phyloP scores from a whole-genome alignment of 192 early-diverging fungal species.

The Umbelopsis vinacea region DNA sequence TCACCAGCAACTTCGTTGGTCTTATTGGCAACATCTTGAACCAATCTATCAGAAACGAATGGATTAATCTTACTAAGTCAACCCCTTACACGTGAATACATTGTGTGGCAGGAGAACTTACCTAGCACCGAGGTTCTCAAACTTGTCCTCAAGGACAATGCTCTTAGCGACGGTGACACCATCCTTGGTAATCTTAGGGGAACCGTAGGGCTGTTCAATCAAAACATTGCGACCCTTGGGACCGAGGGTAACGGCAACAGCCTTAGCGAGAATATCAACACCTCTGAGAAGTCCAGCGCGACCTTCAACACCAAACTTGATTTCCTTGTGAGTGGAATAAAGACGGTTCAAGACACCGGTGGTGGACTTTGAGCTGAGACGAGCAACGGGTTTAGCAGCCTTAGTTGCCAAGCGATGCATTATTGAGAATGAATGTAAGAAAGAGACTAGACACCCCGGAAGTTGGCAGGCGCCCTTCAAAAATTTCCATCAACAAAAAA shows the following conservation, averaged over 20 bases:
- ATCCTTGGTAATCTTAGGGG: slow-evolving; percentile 99
- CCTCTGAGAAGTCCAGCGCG: slow-evolving; percentile 90
- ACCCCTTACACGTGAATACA: neutral
- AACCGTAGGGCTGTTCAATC: slow-evolving; percentile 97
- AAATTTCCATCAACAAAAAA: slow-evolving; percentile 20
- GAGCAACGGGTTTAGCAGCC: slow-evolving; percentile 24
- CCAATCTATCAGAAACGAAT: slow-evolving; percentile 59
- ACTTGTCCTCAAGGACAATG: slow-evolving; percentile 95
- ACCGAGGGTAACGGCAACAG: slow-evolving; percentile 98
- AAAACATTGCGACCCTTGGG: slow-evolving; percentile 99
- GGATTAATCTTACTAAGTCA: neutral
- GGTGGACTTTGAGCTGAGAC: slow-evolving; percentile 23
- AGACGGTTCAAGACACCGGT: slow-evolving; percentile 48
- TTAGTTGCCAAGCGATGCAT: slow-evolving; percentile 41
- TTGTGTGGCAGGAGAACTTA: slow-evolving; percentile 29
- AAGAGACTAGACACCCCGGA: neutral
- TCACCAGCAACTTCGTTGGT: slow-evolving; percentile 99
- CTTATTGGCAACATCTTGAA: slow-evolving; percentile 99
- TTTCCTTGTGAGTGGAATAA: slow-evolving; percentile 95
- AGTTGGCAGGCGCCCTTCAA: slow-evolving; percentile 20
- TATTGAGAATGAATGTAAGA: neutral
- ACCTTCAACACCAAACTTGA: slow-evolving; percentile 95
- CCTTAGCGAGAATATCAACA: slow-evolving; percentile 96
- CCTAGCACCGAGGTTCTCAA: slow-evolving; percentile 98
- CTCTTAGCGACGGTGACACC: slow-evolving; percentile 99